Percentiles rank a stretch among this genome's conserved stretches.
Evolutionary conservation across 208 protist species (phyloP).

Genomic region (Crithidia thermophila): DNA sequence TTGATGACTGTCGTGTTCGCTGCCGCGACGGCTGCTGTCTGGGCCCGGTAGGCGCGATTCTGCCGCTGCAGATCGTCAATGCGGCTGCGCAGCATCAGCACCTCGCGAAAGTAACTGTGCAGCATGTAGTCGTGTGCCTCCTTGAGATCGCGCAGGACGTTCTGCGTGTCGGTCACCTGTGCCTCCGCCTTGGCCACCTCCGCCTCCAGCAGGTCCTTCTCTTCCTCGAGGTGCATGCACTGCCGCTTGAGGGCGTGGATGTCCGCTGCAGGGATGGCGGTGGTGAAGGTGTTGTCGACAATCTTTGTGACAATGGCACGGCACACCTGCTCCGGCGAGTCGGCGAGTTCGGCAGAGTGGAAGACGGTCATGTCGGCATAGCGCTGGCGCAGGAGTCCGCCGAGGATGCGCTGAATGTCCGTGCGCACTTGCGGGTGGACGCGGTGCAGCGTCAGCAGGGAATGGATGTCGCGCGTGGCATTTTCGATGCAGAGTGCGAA

Average conservation of each 20-base stretch:
- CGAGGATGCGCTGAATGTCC: conserved; percentile 67
- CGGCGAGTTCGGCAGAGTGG: conserved; percentile 33
- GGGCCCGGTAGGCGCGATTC: conserved; percentile 18
- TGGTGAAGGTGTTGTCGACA: conserved; percentile 45
- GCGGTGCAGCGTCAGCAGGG: conserved; percentile 75
- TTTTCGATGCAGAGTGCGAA: conserved; percentile 67
- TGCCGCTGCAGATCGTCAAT: conserved; percentile 45
- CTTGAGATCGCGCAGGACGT: conserved; percentile 38
- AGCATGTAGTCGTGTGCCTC: conserved; percentile 84
- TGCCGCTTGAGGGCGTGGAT: conserved; percentile 36
- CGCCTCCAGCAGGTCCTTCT: conserved; percentile 33
- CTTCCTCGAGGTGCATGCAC: conserved; percentile 38
- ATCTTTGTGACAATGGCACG: conserved; percentile 46
- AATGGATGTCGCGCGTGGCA: conserved; percentile 72
- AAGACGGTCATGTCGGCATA: conserved; percentile 50
- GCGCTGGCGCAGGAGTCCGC: conserved; percentile 48
- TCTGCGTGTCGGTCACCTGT: conserved; percentile 29
- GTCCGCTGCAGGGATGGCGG: conserved; percentile 55
- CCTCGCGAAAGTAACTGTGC: conserved; percentile 84
- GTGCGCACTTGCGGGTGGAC: conserved; percentile 82
- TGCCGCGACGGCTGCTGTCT: neutral
- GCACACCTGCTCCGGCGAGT: conserved; percentile 63
- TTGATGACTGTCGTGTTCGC: conserved; percentile 2
- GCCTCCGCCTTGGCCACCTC: conserved; percentile 23
- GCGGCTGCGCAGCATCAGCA: conserved; percentile 67